Base-by-base conservation (phyloP, 305 asterid species). In the Rubia peregrina region DNA sequence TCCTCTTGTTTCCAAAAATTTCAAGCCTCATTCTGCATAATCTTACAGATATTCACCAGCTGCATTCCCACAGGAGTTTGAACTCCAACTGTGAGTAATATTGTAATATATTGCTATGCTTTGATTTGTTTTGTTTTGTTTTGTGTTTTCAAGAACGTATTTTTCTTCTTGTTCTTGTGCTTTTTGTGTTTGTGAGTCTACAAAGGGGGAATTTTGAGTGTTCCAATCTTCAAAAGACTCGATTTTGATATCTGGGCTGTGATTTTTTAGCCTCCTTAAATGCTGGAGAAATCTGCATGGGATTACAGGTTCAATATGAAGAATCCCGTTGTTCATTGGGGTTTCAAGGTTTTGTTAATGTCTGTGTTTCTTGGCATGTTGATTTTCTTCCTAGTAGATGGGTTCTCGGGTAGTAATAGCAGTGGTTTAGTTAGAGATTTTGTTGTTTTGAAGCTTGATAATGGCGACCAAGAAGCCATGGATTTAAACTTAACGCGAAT, bases 281-380 rank as follows among this genome's bases (percentile, higher is more conserved):
- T 84, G 87, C 82, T 76, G 61, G 91, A 84, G 76, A 92, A 90
- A 83, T 57, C 78, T 68, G 77, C 82, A 74, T 87, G 87, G 88
- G n/a, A 81, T 48, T 71, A 76, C 71, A 76, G 87, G 85, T 70
- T 85, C 22, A 51, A 17, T 51, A 51, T 51, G 57, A 51, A 51
- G 33, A 88, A 85, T 73, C 79, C 84, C 65, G 70, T 82, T 40
- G 83, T 85, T 75, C 83, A 83, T 53, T 76, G 88, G 87, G 78
- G 89, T 82, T 87, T 92, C 76, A 89, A 80, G 84, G 70, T 87
- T 67, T 60, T 87, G 63, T 67, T 83, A 36, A 22, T 83, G 69
- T 86, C 79, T 62, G 77, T 87, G 41, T 79, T 86, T 73, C 81
- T 87, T 71, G 93, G 86, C 42, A 70, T 92, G 77, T 69, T 86